Base-by-base conservation (phyloP, 495 filamentous ascomycete genomes). In the Podospora comata region DNA sequence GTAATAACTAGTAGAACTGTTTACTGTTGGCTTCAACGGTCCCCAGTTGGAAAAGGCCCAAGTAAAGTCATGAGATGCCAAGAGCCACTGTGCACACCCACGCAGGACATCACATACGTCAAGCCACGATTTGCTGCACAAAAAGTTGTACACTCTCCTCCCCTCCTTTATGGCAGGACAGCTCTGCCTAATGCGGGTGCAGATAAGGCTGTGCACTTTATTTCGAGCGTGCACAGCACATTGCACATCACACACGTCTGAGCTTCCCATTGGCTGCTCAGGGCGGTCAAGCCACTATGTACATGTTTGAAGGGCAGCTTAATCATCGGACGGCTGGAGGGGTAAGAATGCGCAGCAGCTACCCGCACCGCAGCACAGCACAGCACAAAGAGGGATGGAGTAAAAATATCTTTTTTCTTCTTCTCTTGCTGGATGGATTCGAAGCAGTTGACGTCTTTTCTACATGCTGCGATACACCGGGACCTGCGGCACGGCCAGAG, bases 141-240 rank as follows among this genome's bases (percentile, higher is more conserved):
- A 26, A 58, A 20, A 58, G 16, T 48, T 48, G 39, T 48, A 48
- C 68, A 71, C 67, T 67, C 62, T 67, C 23, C 23, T 23, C 23
- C 23, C 23, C 23, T 23, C 23, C 23, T 64, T 56, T 26, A 58
- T 20, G 62, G 67, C 54, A 65, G 28, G 69, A 64, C 57, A 69
- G 70, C 68, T 64, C 44, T 44, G 62, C 72, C 74, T 66, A 71
- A 71, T 70, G 68, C 55, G 67, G 74, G 32, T 53, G 19, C 28
- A 62, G 67, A 69, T 71, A 74, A 68, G 75, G 76, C 74, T 76
- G 76, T 78, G 76, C 76, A 73, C 56, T 68, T 72, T 73, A 75
- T 75, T 76, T 75, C 60, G 32, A 62, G 44, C 39, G 54, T 66
- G 30, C 62, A 48, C 44, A 39, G 68, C 68, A 62, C 62, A 69